phyloP scores from a whole-genome alignment of 768 basidiomycete species.

The Psilocybe azurescens region DNA sequence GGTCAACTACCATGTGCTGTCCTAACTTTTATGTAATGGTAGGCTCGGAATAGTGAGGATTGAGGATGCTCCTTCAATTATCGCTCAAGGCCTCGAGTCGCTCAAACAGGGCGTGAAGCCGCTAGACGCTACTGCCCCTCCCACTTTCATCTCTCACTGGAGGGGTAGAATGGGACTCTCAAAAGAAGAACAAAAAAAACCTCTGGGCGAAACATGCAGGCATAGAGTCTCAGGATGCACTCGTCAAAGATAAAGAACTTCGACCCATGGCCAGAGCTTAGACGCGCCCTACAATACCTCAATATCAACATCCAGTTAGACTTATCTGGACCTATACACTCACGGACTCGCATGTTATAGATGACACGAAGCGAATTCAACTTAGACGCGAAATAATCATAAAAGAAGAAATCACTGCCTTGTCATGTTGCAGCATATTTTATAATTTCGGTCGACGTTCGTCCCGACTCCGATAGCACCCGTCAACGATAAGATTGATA shows the following conservation, averaged over 20 bases:
- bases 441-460: too few relatives aligned
- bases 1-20: background rate
- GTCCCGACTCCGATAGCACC: too few relatives aligned
- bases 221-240: background rate
- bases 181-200: conserved; percentile 58
- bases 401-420: too few relatives aligned
- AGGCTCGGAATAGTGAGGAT: conserved; percentile 72
- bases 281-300: background rate
- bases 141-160: conserved; percentile 59
- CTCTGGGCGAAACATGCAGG: conserved; percentile 27
- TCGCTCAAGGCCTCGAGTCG: conserved; percentile 47
- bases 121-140: conserved; percentile 31
- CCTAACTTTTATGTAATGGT: conserved; percentile 1
- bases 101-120: conserved; percentile 31
- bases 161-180: conserved; percentile 73
- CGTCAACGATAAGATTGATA: too few relatives aligned
- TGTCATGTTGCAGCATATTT: too few relatives aligned
- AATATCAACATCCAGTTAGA: background rate
- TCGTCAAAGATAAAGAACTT: background rate
- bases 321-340: too few relatives aligned
- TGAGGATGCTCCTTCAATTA: conserved; percentile 56
- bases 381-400: too few relatives aligned
- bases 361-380: too few relatives aligned
- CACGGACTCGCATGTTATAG: too few relatives aligned
- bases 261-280: background rate